These are phyloP conservation scores for Thelonectria rubi DNA, from an alignment of 2,329 filamentous ascomycete species.

Conservation along the genomic window DNA sequence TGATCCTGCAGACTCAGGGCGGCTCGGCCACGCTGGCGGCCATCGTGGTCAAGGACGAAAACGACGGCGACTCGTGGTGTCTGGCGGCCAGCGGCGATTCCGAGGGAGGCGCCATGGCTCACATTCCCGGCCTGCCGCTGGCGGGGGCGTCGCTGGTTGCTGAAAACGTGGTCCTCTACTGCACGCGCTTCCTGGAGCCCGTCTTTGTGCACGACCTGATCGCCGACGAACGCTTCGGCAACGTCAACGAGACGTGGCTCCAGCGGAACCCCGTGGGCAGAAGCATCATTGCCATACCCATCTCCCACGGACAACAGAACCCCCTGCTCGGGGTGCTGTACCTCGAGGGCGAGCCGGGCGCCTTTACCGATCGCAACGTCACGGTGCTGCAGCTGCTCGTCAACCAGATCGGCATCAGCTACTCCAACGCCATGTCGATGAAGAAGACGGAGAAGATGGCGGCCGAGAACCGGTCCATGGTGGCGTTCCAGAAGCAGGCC, in stretches of 20 bases:
- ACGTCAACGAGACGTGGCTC: conserved; percentile 75
- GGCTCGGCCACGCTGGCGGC: conserved; percentile 75
- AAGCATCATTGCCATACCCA: conserved; percentile 82
- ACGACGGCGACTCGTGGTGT: conserved; percentile 70
- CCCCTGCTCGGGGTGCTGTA: conserved; percentile 78
- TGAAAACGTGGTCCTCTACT: conserved; percentile 80
- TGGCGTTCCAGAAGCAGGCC: conserved; percentile 78
- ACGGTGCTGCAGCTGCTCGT: conserved; percentile 75
- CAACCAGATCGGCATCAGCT: conserved; percentile 80
- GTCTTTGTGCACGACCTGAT: conserved; percentile 79
- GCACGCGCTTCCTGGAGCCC: conserved; percentile 77
- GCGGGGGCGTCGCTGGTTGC: conserved; percentile 74
- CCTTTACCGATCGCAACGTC: conserved; percentile 78
- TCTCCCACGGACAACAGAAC: conserved; percentile 74
- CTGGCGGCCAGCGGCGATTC: conserved; percentile 79
- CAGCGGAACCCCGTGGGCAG: conserved; percentile 74
- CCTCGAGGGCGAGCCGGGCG: conserved; percentile 76
- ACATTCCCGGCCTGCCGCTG: conserved; percentile 71
- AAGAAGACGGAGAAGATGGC: conserved; percentile 80
- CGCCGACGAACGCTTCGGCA: conserved; percentile 80
- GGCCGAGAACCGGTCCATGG: conserved; percentile 80
- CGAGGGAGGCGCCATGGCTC: conserved; percentile 72
- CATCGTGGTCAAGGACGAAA: conserved; percentile 76
- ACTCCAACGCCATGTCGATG: conserved; percentile 73
- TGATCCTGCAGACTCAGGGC: conserved; percentile 81